Base-by-base conservation (phyloP, 805 yeast genomes). In the Brettanomyces sp. region DNA sequence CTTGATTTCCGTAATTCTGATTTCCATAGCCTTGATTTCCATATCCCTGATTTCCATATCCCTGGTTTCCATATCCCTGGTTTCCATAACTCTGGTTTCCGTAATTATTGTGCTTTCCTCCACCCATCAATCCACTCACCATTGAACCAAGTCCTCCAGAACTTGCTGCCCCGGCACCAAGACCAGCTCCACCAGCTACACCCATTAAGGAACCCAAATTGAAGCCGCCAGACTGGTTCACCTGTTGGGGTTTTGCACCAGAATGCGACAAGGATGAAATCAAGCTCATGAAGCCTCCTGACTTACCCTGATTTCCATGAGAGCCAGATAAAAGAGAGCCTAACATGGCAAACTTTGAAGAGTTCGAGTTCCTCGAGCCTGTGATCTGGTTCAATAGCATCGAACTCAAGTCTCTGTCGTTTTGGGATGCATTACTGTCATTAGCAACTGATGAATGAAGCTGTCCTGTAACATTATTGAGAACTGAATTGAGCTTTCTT, bases 321-420 rank as follows among this genome's bases (percentile, higher is more conserved):
- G 25, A 11, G 9, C 39, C 39, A 23, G 48, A 45, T 42, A 60
- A 36, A 12, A 62, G 52, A 22, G 56, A 30, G 25, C 59, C 49
- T 4, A 63, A 44, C 56, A 62, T 50, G 3, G 54, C 53, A 30
- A 63, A 49, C 46, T 63, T 53, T 5, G 55, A 46, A 23, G 60
- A 56, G 30, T 54, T 55, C 7, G 66, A 59, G 21, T 48, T 37
- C 3, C 58, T 56, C 24, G 56, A 52, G 34, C 60, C 57, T 30
- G 52, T 34, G 36, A 63, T 45, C 50, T 63, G 66, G 21, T 46
- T 43, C 37, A 63, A 40, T 12, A 63, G 41, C 48, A 59, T 33
- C 5, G 62, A 56, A 25, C 62, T 52, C 43, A 63, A 42, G 30
- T 54, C 64, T 44, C 62, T 57, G 43, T 63, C 66, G 36, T 62